Evolutionary conservation across 371 early-diverging fungal genomes (phyloP).

Genomic region (Mortierella sp.): DNA sequence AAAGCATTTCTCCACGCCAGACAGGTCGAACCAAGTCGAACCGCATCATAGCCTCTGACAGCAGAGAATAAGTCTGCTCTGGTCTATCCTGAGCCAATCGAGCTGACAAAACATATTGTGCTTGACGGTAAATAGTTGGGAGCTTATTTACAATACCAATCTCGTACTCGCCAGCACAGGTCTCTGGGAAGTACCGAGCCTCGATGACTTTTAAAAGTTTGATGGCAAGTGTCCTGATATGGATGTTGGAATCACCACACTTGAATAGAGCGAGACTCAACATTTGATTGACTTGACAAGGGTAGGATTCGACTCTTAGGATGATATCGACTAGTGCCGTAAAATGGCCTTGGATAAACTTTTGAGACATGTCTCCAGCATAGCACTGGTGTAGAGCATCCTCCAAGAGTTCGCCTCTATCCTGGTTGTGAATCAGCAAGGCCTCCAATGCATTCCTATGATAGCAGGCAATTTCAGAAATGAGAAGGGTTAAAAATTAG

Average conservation of each 20-base stretch:
- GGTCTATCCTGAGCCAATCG: conserved; percentile 75
- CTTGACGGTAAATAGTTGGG: conserved; percentile 87
- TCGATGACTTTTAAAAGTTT: conserved; percentile 82
- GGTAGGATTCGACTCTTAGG: conserved; percentile 66
- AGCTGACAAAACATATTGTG: conserved; percentile 77
- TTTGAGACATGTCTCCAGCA: conserved; percentile 70
- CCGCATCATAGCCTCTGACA: conserved; percentile 85
- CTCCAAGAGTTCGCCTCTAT: conserved; percentile 73
- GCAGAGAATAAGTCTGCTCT: conserved; percentile 77
- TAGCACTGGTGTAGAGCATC: conserved; percentile 82
- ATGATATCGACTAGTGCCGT: conserved; percentile 79
- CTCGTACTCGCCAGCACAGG: conserved; percentile 75
- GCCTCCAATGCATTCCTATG: conserved; percentile 71
- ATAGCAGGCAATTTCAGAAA: background rate
- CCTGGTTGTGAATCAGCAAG: conserved; percentile 78
- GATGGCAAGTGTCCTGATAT: conserved; percentile 84
- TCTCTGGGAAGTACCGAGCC: conserved; percentile 73
- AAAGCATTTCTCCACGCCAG: conserved; percentile 77
- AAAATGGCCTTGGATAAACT: conserved; percentile 82
- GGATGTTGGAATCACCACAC: conserved; percentile 79
- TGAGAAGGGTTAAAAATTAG: no score
- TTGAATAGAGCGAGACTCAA: conserved; percentile 88
- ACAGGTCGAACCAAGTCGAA: conserved; percentile 76
- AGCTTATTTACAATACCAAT: conserved; percentile 83
- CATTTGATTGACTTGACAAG: conserved; percentile 73